Evolutionary conservation across 352 stramenopile species (phyloP), one percentile per base, ranked within the genome.

Genomic region (Phytophthora pseudosyringae): DNA sequence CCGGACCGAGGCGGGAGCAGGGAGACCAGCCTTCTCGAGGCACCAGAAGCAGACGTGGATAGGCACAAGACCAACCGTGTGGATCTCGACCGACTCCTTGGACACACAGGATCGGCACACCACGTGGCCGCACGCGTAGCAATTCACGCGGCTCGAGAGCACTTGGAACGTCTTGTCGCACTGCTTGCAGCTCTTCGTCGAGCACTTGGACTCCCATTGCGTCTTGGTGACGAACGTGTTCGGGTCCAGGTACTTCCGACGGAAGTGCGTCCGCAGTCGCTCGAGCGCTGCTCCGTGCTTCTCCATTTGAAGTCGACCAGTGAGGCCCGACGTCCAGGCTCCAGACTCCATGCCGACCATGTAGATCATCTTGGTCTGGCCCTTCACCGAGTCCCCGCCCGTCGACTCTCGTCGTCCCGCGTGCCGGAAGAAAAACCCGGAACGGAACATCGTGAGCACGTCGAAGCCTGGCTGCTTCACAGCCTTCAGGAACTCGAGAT

Each of bases 321-420:
- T 69, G 16, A 86, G 61, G 3, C 67, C 57, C 0, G 68, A 64
- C 11, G 65, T 51, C 13, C 59, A 56, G 5, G 70, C 64, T 5
- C 71, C 66, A 46, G 63, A 36, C 26, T 79, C 66, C n/a, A 78
- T 58, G 4, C 76, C 78, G 8, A 85, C 70, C 46, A 88, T 69
- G 56, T 81, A 85, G 31, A 85, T 65, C 49, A 88, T 80, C 71
- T 85, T 83, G 49, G 78, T 88, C 25, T 56, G 54, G 1, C 53
- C 41, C 16, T 67, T 40, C 15, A 31, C 60, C 1, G 39, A 12
- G 31, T 74, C 50, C 4, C 32, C 69, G n/a, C 25, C 54, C 5
- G 18, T 49, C 33, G 49, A 44, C 12, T 39, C 44, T 44, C 35
- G 49, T 16, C 59, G 57, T 58, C 59, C 59, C 28, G 67, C 62